These are phyloP conservation scores for Chenopodium album DNA, from an alignment of 148 eudicot species.

Conservation along the genomic window DNA sequence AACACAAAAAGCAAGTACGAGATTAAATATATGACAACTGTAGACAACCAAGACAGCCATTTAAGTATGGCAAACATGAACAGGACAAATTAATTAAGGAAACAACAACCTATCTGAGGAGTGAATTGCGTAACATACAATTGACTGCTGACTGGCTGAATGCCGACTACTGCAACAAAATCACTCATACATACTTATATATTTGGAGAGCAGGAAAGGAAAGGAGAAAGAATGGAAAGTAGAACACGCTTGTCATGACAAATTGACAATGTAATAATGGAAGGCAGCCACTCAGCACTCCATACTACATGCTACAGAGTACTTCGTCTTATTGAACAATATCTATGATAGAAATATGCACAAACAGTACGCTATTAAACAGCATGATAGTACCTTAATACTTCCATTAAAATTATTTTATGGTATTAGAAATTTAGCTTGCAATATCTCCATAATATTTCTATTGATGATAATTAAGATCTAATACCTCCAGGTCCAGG, in stretches of 20 bases:
- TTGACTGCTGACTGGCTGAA: too few relatives aligned
- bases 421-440: not conserved
- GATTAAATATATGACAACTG: not conserved
- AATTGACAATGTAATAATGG: not conserved
- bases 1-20: not conserved
- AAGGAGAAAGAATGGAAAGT: not conserved
- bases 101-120: too few relatives aligned
- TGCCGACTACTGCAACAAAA: too few relatives aligned
- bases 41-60: constrained; percentile 2
- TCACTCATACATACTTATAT: too few relatives aligned
- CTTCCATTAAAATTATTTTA: too few relatives aligned
- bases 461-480: not conserved
- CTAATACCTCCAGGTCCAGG: too few relatives aligned
- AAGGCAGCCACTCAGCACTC: not conserved
- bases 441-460: not conserved
- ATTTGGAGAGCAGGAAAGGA: not conserved
- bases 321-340: not conserved
- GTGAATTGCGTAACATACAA: too few relatives aligned
- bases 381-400: too few relatives aligned
- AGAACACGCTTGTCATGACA: not conserved
- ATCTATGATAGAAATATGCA: not conserved
- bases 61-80: not conserved
- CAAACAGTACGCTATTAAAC: not conserved
- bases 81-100: not conserved
- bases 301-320: not conserved